Conservation (phyloP, 2,329 filamentous ascomycete species). For the Pseudogymnoascus sp. region DNA sequence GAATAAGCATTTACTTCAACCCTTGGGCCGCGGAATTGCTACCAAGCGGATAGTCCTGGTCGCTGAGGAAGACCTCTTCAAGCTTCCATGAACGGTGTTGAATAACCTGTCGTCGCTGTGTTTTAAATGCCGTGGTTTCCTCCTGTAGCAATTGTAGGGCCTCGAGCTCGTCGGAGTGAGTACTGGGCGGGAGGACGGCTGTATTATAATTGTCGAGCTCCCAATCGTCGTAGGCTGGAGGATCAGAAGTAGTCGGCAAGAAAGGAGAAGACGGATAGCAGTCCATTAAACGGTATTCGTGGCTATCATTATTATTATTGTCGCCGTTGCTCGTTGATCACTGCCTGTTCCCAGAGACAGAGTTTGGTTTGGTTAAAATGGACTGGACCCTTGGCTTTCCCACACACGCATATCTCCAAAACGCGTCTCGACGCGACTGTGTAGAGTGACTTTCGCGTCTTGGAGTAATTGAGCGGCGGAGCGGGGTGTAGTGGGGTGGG, state of each 20-base stretch:
- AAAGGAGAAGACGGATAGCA: neutral
- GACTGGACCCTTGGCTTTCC: conserved; percentile 4
- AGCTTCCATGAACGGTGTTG: conserved; percentile 43
- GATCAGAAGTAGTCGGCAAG: conserved; percentile 20
- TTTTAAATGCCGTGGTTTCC: conserved; percentile 37
- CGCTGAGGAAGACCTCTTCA: conserved; percentile 41
- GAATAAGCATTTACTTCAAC: neutral
- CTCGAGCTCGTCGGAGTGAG: conserved; percentile 41
- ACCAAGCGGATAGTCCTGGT: conserved; percentile 34
- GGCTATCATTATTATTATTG: neutral
- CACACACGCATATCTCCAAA: neutral
- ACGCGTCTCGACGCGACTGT: neutral
- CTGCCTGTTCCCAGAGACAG: neutral
- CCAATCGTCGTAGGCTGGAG: conserved; percentile 21
- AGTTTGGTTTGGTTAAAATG: neutral
- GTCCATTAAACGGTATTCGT: neutral
- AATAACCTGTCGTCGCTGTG: conserved; percentile 39
- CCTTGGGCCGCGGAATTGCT: neutral
- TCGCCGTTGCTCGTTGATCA: neutral
- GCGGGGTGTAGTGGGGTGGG: neutral
- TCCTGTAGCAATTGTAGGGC: conserved; percentile 34
- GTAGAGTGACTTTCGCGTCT: neutral
- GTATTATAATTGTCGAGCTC: conserved; percentile 15
- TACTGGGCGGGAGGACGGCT: conserved; percentile 15
- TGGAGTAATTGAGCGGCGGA: neutral